A percentile compares a stretch with the other conserved stretches of the same genome.
Conservation (phyloP, 2,329 filamentous ascomycete genomes). For the Helotiales sp. region DNA sequence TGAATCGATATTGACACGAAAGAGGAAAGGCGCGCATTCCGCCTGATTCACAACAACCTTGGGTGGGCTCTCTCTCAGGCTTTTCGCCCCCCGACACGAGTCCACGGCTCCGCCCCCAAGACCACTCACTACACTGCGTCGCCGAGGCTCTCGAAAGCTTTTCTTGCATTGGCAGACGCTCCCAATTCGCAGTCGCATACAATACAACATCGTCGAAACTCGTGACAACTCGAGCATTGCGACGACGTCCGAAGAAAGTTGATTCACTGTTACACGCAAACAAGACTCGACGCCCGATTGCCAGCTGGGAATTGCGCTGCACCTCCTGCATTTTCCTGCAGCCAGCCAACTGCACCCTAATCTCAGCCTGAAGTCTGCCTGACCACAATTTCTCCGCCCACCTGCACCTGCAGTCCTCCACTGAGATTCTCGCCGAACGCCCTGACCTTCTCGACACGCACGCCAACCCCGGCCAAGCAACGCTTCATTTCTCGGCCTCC, state of each 20-base stretch:
- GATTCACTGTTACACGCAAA: not conserved
- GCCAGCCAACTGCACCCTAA: not conserved
- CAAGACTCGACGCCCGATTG: not conserved
- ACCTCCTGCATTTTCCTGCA: not conserved
- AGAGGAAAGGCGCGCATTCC: not conserved
- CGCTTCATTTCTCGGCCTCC: too few relatives aligned
- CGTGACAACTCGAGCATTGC: not conserved
- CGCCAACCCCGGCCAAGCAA: too few relatives aligned
- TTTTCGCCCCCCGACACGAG: not conserved
- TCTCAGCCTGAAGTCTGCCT: not conserved
- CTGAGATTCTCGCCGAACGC: too few relatives aligned
- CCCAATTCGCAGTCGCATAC: not conserved
- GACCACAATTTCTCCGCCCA: not conserved
- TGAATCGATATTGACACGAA: not conserved
- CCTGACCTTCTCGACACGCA: too few relatives aligned
- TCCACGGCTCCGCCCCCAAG: not conserved
- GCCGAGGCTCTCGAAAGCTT: not conserved
- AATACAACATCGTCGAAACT: not conserved
- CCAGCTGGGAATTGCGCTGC: too few relatives aligned
- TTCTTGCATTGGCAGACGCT: not conserved
- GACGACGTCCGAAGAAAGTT: not conserved
- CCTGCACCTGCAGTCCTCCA: too few relatives aligned
- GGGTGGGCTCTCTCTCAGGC: not conserved
- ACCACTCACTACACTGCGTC: not conserved
- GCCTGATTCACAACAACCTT: not conserved